Percentiles rank a stretch among this genome's conserved stretches.
phyloP scores from a whole-genome alignment of 2,329 filamentous ascomycete species.

The Chaetomiaceae sp. region DNA sequence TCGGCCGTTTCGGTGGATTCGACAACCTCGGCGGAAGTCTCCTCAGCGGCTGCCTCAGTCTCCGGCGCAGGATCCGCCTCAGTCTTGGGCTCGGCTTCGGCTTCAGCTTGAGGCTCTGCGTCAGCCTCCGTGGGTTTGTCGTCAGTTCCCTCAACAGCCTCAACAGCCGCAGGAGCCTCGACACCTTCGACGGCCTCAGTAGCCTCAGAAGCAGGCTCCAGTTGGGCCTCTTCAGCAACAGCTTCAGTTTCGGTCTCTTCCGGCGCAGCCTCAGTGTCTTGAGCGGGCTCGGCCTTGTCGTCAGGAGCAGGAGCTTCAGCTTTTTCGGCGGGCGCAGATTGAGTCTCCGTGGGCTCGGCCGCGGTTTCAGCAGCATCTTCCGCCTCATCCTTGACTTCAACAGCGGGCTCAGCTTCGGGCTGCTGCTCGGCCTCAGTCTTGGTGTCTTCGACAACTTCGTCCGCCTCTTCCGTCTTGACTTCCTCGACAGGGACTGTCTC shows the following conservation, averaged over 20 bases:
- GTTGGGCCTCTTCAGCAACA: too few relatives aligned
- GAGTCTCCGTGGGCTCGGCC: not conserved
- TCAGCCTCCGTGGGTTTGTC: too few relatives aligned
- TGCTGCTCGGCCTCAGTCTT: not conserved
- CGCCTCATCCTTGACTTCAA: not conserved
- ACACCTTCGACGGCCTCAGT: too few relatives aligned
- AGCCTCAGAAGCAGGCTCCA: not conserved
- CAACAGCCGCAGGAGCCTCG: too few relatives aligned
- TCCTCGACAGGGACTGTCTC: not conserved
- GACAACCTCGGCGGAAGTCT: too few relatives aligned
- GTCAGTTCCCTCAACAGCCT: too few relatives aligned
- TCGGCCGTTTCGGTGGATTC: too few relatives aligned
- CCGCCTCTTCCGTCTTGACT: not conserved
- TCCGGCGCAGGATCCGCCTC: too few relatives aligned
- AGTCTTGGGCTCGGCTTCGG: too few relatives aligned
- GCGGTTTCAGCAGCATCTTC: not conserved
- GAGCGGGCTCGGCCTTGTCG: not conserved
- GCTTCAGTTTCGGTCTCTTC: not conserved
- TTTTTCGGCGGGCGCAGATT: slow-evolving; percentile 33
- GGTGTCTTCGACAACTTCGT: too few relatives aligned
- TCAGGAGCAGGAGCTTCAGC: not conserved
- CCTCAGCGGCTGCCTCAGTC: too few relatives aligned
- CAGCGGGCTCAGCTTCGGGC: slow-evolving; percentile 1
- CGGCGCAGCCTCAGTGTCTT: not conserved
- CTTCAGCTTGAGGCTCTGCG: too few relatives aligned